Evolutionary conservation across 495 filamentous ascomycete genomes (phyloP).

Genomic region (Penicillium cosmopolitanum): DNA sequence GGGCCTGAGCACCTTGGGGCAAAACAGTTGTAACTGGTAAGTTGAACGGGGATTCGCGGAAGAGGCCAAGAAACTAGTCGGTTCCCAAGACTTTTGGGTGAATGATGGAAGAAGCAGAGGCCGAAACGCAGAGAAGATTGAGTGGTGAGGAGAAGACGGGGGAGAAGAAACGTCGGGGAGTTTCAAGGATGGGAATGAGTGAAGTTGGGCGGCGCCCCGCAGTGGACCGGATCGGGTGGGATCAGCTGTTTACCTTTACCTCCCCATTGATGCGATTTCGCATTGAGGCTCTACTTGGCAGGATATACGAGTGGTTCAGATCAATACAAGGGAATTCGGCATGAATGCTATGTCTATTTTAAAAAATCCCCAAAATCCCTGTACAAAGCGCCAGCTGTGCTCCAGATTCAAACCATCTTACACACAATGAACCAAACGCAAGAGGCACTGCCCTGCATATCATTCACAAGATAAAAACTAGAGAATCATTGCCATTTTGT

Average conservation of each 20-base stretch:
- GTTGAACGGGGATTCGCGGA: not conserved
- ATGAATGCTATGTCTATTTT: conserved; percentile 13
- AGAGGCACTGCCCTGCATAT: conserved; percentile 15
- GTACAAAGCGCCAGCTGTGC: conserved; percentile 32
- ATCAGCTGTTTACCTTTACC: conserved; percentile 15
- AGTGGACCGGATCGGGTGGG: conserved; percentile 16
- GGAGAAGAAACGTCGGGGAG: not conserved
- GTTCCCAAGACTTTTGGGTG: not conserved
- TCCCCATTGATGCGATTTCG: not conserved
- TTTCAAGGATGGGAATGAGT: not conserved
- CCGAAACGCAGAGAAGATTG: not conserved
- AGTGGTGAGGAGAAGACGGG: not conserved
- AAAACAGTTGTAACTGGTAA: not conserved
- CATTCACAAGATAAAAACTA: not conserved
- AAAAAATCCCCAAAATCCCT: conserved; percentile 14
- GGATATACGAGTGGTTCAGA: not conserved
- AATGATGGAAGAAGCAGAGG: not conserved
- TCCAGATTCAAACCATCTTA: conserved; percentile 25
- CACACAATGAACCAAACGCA: conserved; percentile 18
- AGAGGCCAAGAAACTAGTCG: not conserved
- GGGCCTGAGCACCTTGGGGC: not conserved
- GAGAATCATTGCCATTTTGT: conserved; percentile 3
- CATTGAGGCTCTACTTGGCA: not conserved
- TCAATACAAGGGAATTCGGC: not conserved
- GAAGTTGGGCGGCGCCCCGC: conserved; percentile 1